These are phyloP conservation scores for Starmerella vaccinii DNA, from an alignment of 805 yeast species.

Conservation along the genomic window DNA sequence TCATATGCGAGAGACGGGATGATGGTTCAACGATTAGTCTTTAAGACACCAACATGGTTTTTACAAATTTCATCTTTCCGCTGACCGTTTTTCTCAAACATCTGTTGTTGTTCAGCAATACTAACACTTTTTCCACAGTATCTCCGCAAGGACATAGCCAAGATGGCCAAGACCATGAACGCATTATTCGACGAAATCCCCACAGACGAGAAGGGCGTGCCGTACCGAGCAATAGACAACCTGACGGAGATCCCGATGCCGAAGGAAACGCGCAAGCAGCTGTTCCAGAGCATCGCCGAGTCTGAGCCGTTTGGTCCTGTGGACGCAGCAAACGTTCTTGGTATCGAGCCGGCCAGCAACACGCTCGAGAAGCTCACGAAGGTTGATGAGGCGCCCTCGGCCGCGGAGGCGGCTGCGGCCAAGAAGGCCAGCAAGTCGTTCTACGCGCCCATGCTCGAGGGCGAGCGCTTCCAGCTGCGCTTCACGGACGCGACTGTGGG, in stretches of 20 bases:
- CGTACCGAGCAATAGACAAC: slow-evolving; percentile 47
- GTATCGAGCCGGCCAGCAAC: slow-evolving; percentile 75
- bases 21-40: slow-evolving; percentile 65
- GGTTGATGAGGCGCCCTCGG: slow-evolving; percentile 17
- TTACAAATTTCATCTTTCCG: slow-evolving; percentile 17
- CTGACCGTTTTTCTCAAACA: slow-evolving; percentile 14
- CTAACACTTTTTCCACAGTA: slow-evolving; percentile 21
- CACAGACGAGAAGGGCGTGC: slow-evolving; percentile 23
- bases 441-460: slow-evolving; percentile 50
- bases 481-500: slow-evolving; percentile 75
- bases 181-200: slow-evolving; percentile 63
- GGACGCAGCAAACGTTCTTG: slow-evolving; percentile 81
- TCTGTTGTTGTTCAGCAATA: slow-evolving; percentile 20
- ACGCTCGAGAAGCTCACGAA: slow-evolving; percentile 53
- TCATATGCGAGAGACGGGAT: slow-evolving; percentile 25
- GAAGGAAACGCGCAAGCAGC: slow-evolving; percentile 64
- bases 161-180: slow-evolving; percentile 53
- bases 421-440: slow-evolving; percentile 30
- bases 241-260: slow-evolving; percentile 93
- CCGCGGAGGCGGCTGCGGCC: slow-evolving; percentile 29
- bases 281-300: slow-evolving; percentile 84
- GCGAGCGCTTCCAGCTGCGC: slow-evolving; percentile 62
- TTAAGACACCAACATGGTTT: slow-evolving; percentile 59
- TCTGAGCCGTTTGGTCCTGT: slow-evolving; percentile 92
- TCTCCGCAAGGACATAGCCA: slow-evolving; percentile 46